Conservation (phyloP, 129 eudicot genomes). For the Flaveria bidentis region DNA sequence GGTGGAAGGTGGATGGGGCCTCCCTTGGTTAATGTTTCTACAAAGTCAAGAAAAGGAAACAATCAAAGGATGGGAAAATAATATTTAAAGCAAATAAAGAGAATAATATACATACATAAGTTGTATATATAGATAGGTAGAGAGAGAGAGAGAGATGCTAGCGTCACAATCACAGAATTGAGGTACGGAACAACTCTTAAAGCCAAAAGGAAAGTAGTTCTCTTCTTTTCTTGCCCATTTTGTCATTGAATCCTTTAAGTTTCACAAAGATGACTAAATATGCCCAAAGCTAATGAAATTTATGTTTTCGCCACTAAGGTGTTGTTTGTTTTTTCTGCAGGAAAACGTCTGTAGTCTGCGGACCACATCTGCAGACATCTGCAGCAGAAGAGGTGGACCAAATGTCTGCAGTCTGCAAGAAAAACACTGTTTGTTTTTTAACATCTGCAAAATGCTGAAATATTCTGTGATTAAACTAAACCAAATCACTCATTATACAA, state of each 20-base stretch:
- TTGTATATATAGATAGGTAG: neutral
- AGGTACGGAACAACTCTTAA: conserved; percentile 43
- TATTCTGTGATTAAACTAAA: no score
- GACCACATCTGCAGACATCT: no score
- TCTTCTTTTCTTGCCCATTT: neutral
- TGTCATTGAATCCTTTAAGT: neutral
- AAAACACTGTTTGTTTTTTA: no score
- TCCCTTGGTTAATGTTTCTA: conserved; percentile 23
- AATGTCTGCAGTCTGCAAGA: no score
- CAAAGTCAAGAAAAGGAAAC: conserved; percentile 39
- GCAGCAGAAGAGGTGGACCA: no score
- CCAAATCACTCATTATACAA: no score
- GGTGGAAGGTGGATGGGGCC: conserved; percentile 39
- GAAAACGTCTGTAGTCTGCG: no score
- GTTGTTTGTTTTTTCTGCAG: no score
- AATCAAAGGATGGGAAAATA: conserved; percentile 30
- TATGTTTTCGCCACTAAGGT: neutral
- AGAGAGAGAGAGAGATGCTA: conserved; percentile 23
- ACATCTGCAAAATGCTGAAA: no score
- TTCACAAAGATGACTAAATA: neutral
- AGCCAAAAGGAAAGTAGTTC: conserved; percentile 10
- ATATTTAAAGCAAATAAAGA: conserved; percentile 27
- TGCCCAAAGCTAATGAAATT: neutral
- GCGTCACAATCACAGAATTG: conserved; percentile 42
- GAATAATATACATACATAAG: conserved; percentile 24